Base-by-base conservation (phyloP, 2,329 filamentous ascomycete genomes). In the Lachnellula subtilissima region DNA sequence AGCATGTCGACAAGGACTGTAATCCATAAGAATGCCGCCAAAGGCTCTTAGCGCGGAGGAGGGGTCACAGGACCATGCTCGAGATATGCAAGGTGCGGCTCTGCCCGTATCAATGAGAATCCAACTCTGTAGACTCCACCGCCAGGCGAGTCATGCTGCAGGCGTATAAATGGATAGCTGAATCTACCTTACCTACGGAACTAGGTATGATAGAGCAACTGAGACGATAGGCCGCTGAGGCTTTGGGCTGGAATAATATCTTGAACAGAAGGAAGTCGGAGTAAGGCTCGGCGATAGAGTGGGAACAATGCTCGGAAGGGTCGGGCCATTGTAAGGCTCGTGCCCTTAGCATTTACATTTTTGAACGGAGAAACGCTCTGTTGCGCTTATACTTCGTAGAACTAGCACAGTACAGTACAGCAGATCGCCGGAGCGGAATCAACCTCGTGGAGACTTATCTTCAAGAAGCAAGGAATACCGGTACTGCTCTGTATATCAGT, bases 51-150 rank as follows among this genome's bases (percentile, higher is more conserved):
- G 49, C 37, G 36, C 36, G 22, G 19, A 22, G 12, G 35, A 32
- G 19, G n/a, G 36, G 22, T 40, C 36, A 43, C 37, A 51, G n/a
- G 37, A 23, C 25, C 17, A 25, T 15, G 19, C 17, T 51, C 22
- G 39, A 23, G 46, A 40, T 25, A 56, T 59, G 57, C 54, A 59
- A 55, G 28, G 57, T 59, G 54, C 57, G 57, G 57, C 54, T 59
- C 53, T 56, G 57, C 54, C 57, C 57, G 57, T 55, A 28, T 46
- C 53, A 50, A 59, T 56, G 42, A 56, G 53, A 50, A 50, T 53
- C 40, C 17, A 48, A 22, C 42, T 52, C 40, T 36, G 22, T 28
- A 42, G 50, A 15, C 36, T 35, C 37, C 14, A 22, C 23, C 5
- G 22, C 22, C 28, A 17, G 14, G 25, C 28, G 36, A 17, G 48